A percentile compares a stretch with the other conserved stretches of the same genome.
phyloP scores from a whole-genome alignment of 108 stramenopile species.

The Cyclotella atomus region DNA sequence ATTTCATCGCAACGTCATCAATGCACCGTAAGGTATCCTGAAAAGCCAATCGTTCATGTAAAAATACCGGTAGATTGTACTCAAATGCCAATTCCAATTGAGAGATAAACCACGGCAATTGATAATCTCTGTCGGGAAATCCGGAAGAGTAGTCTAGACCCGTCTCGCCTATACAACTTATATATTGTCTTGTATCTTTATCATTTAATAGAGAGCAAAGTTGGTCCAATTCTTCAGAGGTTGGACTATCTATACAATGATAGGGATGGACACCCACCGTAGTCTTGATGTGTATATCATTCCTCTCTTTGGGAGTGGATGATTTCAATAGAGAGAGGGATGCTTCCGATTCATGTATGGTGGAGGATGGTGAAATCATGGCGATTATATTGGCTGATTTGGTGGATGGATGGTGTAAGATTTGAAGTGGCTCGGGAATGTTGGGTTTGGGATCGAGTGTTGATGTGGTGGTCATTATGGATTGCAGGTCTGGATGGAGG shows the following conservation, averaged over 20 bases:
- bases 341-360: constrained; percentile 61
- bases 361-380: constrained; percentile 76
- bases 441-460: background rate
- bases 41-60: constrained; percentile 82
- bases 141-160: constrained; percentile 80
- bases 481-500: constrained; percentile 25
- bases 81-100: constrained; percentile 71
- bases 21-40: constrained; percentile 63
- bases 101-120: constrained; percentile 64
- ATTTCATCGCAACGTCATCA: constrained; percentile 40
- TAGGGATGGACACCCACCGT: constrained; percentile 87
- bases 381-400: constrained; percentile 58
- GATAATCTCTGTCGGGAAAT: constrained; percentile 68
- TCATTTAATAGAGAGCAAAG: constrained; percentile 26
- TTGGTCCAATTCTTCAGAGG: constrained; percentile 4
- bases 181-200: constrained; percentile 6
- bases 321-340: constrained; percentile 23
- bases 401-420: constrained; percentile 49
- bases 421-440: constrained; percentile 6
- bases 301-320: constrained; percentile 21
- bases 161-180: constrained; percentile 78
- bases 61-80: constrained; percentile 69
- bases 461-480: constrained; percentile 20
- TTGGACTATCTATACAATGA: constrained; percentile 43
- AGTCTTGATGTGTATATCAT: constrained; percentile 39